Evolutionary conservation across 1,284 basidiomycete species (phyloP).

Genomic region (Sanghuangporus sanghuang): DNA sequence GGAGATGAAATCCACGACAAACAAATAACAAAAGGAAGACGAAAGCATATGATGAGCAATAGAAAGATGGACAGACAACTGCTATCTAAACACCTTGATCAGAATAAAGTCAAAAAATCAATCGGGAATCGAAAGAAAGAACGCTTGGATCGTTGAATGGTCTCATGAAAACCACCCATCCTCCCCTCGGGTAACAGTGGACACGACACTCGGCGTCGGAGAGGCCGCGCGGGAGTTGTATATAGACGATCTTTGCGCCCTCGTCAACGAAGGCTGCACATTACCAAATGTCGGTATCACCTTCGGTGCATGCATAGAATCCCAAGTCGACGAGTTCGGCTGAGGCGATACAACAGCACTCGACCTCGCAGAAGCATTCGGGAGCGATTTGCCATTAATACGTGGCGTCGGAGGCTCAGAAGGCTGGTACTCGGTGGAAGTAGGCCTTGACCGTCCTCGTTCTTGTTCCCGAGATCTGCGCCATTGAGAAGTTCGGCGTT

Average conservation of each 20-base stretch:
- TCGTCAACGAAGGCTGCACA: conserved; percentile 32
- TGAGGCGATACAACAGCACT: conserved; percentile 37
- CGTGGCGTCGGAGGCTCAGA: conserved; percentile 36
- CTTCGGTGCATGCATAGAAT: conserved; percentile 69
- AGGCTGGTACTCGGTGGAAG: conserved; percentile 48
- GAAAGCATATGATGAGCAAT: not conserved
- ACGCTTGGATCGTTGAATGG: conserved; percentile 5
- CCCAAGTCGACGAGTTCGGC: conserved; percentile 55
- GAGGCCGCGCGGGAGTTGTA: conserved; percentile 44
- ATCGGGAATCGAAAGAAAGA: not conserved
- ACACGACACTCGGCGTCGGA: conserved; percentile 68
- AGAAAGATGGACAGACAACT: not conserved
- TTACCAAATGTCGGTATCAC: conserved; percentile 26
- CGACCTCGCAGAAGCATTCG: conserved; percentile 23
- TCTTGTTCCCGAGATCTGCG: conserved; percentile 25
- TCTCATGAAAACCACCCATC: conserved; percentile 72
- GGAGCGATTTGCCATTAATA: conserved; percentile 23
- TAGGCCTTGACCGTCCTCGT: conserved; percentile 25
- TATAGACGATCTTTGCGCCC: conserved; percentile 24
- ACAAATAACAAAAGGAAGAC: not conserved
- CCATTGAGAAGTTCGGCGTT: conserved; percentile 33
- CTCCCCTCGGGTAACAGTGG: conserved; percentile 58
- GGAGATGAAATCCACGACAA: not conserved
- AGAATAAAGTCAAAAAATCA: not conserved
- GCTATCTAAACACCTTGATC: not conserved